Conservation (phyloP, 805 yeast species). For the Metschnikowia hibisci region DNA sequence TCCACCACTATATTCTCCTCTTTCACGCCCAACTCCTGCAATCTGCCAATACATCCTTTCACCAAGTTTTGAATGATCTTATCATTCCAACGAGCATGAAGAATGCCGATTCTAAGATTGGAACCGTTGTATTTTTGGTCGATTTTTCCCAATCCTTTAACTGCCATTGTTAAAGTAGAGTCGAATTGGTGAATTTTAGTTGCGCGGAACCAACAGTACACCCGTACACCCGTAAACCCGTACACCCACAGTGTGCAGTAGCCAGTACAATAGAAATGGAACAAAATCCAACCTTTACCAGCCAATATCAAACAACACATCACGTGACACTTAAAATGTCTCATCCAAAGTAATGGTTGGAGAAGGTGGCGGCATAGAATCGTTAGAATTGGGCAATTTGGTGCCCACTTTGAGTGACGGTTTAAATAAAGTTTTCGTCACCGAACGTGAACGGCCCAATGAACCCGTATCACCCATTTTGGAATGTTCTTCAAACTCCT, state of each 20-base stretch:
- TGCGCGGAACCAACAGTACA: background rate
- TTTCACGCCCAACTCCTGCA: constrained; percentile 63
- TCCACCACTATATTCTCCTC: constrained; percentile 75
- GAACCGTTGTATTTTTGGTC: constrained; percentile 70
- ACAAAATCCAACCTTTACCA: too few relatives aligned
- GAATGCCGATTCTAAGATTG: constrained; percentile 69
- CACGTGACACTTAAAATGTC: constrained; percentile 11
- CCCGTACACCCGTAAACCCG: background rate
- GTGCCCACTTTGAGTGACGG: constrained; percentile 29
- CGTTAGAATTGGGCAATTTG: background rate
- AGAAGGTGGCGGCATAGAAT: constrained; percentile 16
- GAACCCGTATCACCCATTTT: background rate
- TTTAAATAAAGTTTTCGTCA: constrained; percentile 35
- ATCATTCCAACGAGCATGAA: constrained; percentile 95
- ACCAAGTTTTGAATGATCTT: constrained; percentile 75
- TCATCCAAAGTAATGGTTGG: constrained; percentile 42
- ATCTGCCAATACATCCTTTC: constrained; percentile 63
- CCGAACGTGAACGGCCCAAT: constrained; percentile 23
- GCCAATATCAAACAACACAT: too few relatives aligned
- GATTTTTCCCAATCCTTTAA: constrained; percentile 72
- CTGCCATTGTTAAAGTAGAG: constrained; percentile 50
- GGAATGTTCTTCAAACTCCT: constrained; percentile 16
- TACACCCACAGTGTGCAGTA: background rate
- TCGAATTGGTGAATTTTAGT: background rate
- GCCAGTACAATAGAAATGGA: too few relatives aligned